Base-by-base conservation (phyloP, 1,284 basidiomycete genomes). In the Cryptococcus sp. region DNA sequence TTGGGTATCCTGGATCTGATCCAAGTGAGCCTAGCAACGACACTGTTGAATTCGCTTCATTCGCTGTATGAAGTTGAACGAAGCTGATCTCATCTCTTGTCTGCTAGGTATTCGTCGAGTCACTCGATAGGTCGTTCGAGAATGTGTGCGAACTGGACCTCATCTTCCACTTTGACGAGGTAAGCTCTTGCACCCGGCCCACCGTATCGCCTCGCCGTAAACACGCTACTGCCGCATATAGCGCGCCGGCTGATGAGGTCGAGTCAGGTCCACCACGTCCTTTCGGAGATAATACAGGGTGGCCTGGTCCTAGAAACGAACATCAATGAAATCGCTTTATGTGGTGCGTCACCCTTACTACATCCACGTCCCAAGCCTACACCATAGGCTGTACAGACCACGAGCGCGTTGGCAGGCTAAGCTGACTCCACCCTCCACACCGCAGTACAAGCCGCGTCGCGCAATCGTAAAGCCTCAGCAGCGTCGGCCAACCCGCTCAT, bases 61-160 rank as follows among this genome's bases (percentile, higher is more conserved):
- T 19, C 38, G 25, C 51, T 52, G 13, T 8, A 10, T 35, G 31
- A 35, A 3, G 31, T 8, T 35, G 31, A 35, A 6, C 25, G 25
- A 25, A 3, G 25, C 25, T 25, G 3, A 49, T 50, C 50, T 47
- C 50, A 31, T 25, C 48, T 19, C 10, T 31, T 22, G 46, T 8
- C 16, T 31, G 19, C 3, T 54, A 87, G 92, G 95, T 99, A 13
- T 93, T 99, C 73, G 96, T 99, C 49, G 96, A 99, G 80, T 89
- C 91, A 0, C 83, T 99, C 27, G 96, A 99, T 76, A 84, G 92
- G 47, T 88, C 91, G 23, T 99, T 99, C 73, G 93, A 97, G 81
- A 98, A 98, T 71, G 96, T 99, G 0, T 99, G 96, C 81, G 96
- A 99, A 79, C 83, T 99, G 47, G 96, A 99, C 76, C 83, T 99